Evolutionary conservation across 441 rosid species (phyloP), one percentile per base, ranked within the genome.

Genomic region (Pelargonium fulgidum): DNA sequence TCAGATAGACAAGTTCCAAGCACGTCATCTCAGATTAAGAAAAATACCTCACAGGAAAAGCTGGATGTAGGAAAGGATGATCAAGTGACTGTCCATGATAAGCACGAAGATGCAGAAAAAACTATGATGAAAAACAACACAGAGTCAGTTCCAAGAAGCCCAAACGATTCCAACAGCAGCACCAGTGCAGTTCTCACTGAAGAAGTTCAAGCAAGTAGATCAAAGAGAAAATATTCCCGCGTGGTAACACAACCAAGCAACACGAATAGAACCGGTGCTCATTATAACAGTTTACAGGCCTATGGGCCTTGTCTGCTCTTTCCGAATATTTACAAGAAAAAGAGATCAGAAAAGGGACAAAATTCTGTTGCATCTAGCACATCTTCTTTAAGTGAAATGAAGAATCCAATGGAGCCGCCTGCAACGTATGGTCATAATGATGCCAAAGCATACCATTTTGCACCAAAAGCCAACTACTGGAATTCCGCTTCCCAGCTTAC

Each of bases 311-410:
- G 77, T 80, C 66, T 73, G 9, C 73, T 73, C 69, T 73, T 78
- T 68, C 77, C 82, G 4, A 74, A 65, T 14, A 72, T 75, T 64
- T 69, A 65, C 70, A 85, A 78, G 81, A 85, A 83, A 75, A 84
- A 52, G 74, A 84, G 84, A 75, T 83, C 83, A 2, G 86, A 75
- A 22, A 83, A 81, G 61, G 85, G 80, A 58, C 88, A 79, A 66
- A 24, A 17, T 65, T 67, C 76, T 68, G 64, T 74, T 12, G 63
- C 79, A 61, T 69, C 82, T 61, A 77, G 77, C 79, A 24, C 78
- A 65, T 72, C 83, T 17, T 64, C 71, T 47, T 64, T 72, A 64
- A 74, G 74, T 36, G 75, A 83, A 36, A 67, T 65, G 54, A 76
- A 66, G 70, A 62, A 22, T 59, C 66, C 74, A n/a, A 39, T 17